Evolutionary conservation across 2,329 filamentous ascomycete genomes (phyloP), one percentile per base, ranked within the genome.

Genomic region (Penicillium sp.): DNA sequence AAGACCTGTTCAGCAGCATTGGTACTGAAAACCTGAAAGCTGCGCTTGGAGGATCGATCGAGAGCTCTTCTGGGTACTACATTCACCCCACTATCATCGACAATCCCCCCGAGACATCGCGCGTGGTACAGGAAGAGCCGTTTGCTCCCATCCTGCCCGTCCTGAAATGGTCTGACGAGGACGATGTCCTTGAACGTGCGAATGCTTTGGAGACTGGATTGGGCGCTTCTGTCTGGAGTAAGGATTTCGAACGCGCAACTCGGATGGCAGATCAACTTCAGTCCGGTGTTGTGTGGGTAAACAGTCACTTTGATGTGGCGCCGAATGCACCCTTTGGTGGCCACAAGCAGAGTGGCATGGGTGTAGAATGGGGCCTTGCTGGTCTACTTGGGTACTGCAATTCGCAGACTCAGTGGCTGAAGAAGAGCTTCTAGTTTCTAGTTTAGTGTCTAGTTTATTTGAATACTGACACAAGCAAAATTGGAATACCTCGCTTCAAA

Each of bases 111-210:
- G 82, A 85, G 61, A 75, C 81, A 40, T 81, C 83, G 2, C 72
- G 78, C 12, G 77, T 87, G 19, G 83, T 86, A 10, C 71, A 75
- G 31, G 85, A 87, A 63, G 85, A 88, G 67, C 82, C 84, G 4
- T 88, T 87, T 62, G 84, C 82, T 0, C 87, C 87, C 0, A 84
- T 90, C 33, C 78, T 89, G 1, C 86, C 87, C 0, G 73, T 89
- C 8, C 67, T 88, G 55, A 81, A 79, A 21, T 90, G 86, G 85
- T 75, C 76, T 0, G 78, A 82, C 29, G 86, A 89, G 59, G 80
- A 80, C 6, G 85, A 88, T 19, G 83, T 86, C 0, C 73, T 89
- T 31, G 68, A 69, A 1, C 78, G 84, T 4, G 84, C 82, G 1
- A 87, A 87, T 59, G 74, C 78, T 21, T 74, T 75, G 2, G 75